Evolutionary conservation across 805 yeast species (phyloP).

Genomic region (Kazachstania kunashirensis): DNA sequence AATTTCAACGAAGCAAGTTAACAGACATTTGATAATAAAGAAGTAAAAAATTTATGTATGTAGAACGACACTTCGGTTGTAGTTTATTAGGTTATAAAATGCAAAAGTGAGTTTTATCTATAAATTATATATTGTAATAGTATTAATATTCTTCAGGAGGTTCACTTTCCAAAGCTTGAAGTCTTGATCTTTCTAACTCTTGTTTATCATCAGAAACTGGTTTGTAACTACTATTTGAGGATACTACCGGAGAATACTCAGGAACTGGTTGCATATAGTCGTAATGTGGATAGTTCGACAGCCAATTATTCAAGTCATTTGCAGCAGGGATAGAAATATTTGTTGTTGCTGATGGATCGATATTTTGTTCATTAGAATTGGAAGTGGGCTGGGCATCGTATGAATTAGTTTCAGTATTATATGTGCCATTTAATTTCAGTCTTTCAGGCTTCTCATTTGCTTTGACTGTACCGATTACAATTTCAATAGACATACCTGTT

Average conservation of each 20-base stretch:
- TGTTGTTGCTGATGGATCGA: not conserved
- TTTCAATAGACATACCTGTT: conserved; percentile 69
- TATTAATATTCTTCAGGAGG: conserved; percentile 27
- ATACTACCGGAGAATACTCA: conserved; percentile 10
- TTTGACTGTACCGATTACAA: conserved; percentile 61
- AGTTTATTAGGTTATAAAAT: too few relatives aligned
- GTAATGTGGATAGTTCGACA: conserved; percentile 7
- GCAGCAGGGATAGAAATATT: not conserved
- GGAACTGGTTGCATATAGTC: conserved; percentile 11
- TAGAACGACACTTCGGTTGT: too few relatives aligned
- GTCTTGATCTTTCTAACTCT: conserved; percentile 33
- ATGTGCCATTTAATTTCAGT: not conserved
- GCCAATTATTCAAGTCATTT: conserved; percentile 10
- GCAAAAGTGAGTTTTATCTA: too few relatives aligned
- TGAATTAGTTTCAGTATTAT: too few relatives aligned
- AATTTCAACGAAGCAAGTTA: too few relatives aligned
- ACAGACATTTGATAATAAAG: too few relatives aligned
- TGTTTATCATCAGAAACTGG: conserved; percentile 29
- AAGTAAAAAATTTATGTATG: too few relatives aligned
- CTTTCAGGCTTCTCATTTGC: not conserved
- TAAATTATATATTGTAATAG: too few relatives aligned
- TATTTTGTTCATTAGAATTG: too few relatives aligned
- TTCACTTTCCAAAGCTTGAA: conserved; percentile 34
- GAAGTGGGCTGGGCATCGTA: not conserved
- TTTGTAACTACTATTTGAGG: not conserved